These are phyloP conservation scores for Microthyrium microscopicum DNA, from an alignment of 2,329 filamentous ascomycete genomes.

Conservation along the genomic window DNA sequence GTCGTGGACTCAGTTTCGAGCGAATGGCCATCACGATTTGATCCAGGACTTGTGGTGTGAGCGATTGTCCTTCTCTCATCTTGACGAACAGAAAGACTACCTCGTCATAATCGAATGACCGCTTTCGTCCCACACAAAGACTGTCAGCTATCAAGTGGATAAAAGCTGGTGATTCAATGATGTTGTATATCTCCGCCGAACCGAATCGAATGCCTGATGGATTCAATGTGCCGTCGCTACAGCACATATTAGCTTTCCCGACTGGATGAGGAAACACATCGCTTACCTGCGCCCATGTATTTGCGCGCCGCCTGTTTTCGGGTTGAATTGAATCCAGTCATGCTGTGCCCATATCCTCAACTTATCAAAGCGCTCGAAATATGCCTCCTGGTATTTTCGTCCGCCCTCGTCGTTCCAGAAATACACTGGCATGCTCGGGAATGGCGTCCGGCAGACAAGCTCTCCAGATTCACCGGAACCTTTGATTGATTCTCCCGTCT, in stretches of 20 bases:
- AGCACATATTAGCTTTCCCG: not conserved
- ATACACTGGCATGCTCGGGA: conserved; percentile 29
- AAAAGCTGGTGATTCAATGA: conserved; percentile 26
- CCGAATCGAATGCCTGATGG: conserved; percentile 32
- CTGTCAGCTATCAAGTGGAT: conserved; percentile 20
- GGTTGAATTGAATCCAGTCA: conserved; percentile 28
- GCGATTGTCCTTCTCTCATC: conserved; percentile 14
- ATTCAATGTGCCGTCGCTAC: conserved; percentile 29
- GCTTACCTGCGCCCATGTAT: conserved; percentile 24
- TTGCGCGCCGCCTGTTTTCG: conserved; percentile 22
- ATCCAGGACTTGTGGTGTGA: conserved; percentile 13
- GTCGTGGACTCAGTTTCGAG: conserved; percentile 16
- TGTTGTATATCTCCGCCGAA: conserved; percentile 29
- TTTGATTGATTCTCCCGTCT: conserved; percentile 20
- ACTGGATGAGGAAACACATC: not conserved
- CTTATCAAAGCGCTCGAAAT: conserved; percentile 27
- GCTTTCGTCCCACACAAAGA: conserved; percentile 23
- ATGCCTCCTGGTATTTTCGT: conserved; percentile 26
- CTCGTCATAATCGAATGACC: conserved; percentile 21
- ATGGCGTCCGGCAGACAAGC: conserved; percentile 28
- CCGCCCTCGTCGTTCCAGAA: conserved; percentile 28
- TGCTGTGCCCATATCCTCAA: conserved; percentile 29
- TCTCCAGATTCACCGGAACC: conserved; percentile 24
- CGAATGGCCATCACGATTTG: conserved; percentile 15
- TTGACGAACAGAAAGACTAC: conserved; percentile 25